Evolutionary conservation across 1,139 yeast species (phyloP).

Genomic region (Petasospora fabianii): DNA sequence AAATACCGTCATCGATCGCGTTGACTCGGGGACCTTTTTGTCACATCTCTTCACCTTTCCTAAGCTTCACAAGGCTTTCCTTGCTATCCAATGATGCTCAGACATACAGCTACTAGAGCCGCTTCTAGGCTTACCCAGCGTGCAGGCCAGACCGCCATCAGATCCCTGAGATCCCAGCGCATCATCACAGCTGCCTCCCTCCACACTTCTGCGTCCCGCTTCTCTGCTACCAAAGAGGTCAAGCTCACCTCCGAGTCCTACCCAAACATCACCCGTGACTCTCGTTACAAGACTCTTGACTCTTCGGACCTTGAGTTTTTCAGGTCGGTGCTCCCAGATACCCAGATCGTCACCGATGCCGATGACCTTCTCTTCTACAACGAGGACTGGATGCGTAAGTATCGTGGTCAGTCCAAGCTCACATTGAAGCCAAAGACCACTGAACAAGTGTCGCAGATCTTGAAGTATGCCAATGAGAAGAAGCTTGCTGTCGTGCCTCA

Average conservation of each 20-base stretch:
- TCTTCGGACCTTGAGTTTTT: constrained; percentile 61
- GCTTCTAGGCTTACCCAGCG: constrained; percentile 1
- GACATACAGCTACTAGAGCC: constrained; percentile 8
- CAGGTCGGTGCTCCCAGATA: constrained; percentile 49
- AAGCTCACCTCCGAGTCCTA: constrained; percentile 64
- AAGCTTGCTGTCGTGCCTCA: constrained; percentile 90
- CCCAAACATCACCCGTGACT: constrained; percentile 48
- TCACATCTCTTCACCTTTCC: too few species aligned
- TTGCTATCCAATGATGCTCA: constrained; percentile 8
- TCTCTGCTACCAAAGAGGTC: constrained; percentile 32
- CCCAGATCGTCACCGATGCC: constrained; percentile 43
- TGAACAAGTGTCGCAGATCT: constrained; percentile 70
- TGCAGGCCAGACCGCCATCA: not conserved
- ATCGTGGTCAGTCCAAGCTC: constrained; percentile 78
- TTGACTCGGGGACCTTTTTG: not conserved
- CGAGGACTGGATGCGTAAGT: constrained; percentile 96
- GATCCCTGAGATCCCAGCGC: not conserved
- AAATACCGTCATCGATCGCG: not conserved
- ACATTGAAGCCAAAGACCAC: constrained; percentile 84
- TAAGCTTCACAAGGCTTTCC: not conserved
- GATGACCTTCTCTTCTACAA: constrained; percentile 73
- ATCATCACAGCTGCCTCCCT: constrained; percentile 1
- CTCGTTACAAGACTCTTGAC: constrained; percentile 43
- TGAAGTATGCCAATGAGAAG: constrained; percentile 78
- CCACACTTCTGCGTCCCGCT: constrained; percentile 7